Base-by-base conservation (phyloP, 1,284 basidiomycete genomes). In the Gymnopus androsaceus region DNA sequence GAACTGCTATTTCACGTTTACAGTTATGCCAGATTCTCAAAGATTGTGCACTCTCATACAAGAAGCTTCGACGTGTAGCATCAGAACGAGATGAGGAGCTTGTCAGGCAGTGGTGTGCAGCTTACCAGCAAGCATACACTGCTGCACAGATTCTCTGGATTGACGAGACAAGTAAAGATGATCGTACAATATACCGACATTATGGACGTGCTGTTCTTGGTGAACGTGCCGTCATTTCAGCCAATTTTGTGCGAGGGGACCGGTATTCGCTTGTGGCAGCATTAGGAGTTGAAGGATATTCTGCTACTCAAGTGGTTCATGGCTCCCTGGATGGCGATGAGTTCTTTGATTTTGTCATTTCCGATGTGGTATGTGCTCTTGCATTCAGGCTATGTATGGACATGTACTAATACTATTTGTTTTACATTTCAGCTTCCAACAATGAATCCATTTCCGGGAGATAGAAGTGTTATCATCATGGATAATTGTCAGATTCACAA, bases 311-410 rank as follows among this genome's bases (percentile, higher is more conserved):
- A 28, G 63, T 66, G 11, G 59, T 70, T 3, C 60, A 62, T 33
- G 69, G 69, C 9, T 71, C 69, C 1, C 51, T 69, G 33, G 62
- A 66, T 27, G 42, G 58, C 8, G 53, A 60, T 2, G 51, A 52
- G 6, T 70, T 70, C 55, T 60, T 61, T 46, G 52, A 67, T 34
- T 69, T 65, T 34, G 61, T 70, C 40, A 50, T 54, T 0, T 60
- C 67, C n/a, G 53, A 67, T 54, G 63, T 71, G 46, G 69, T 69
- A 47, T 12, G 64, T 60, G 3, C 19, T 40, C 9, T 37, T 31
- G 4, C 5, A 30, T n/a, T 42, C 28, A 7, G 12, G 19, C 17
- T 34, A 42, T 42, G n/a, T 33, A 4, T 14, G 27, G 21, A 12
- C 3, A 6, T 23, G 3, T 14, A 21, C 8, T 4, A 12, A 19